Evolutionary conservation across 208 protist species (phyloP).

Genomic region (Trypanosoma melophagium): DNA sequence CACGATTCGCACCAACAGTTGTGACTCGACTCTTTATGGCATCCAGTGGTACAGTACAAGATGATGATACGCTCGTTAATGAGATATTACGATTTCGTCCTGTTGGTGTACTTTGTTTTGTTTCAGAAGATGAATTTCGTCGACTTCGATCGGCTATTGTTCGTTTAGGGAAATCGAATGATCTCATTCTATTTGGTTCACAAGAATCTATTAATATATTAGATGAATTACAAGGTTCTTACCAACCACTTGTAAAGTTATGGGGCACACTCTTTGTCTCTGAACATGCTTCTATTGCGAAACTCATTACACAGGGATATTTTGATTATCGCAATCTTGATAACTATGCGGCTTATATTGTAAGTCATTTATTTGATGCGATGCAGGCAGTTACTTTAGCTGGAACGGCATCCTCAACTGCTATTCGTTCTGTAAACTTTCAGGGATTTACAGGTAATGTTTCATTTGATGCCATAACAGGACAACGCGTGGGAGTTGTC

Average conservation of each 20-base stretch:
- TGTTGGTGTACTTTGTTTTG: slow-evolving; percentile 63
- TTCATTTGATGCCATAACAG: slow-evolving; percentile 67
- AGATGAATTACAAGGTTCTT: slow-evolving; percentile 33
- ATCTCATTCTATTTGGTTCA: slow-evolving; percentile 68
- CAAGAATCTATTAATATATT: slow-evolving; percentile 65
- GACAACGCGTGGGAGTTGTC: slow-evolving; percentile 55
- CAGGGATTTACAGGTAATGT: slow-evolving; percentile 71
- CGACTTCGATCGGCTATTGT: slow-evolving; percentile 47
- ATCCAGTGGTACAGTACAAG: slow-evolving; percentile 29
- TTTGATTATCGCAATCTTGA: slow-evolving; percentile 48
- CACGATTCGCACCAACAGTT: slow-evolving; percentile 54
- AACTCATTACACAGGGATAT: slow-evolving; percentile 45
- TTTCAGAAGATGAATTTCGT: slow-evolving; percentile 49
- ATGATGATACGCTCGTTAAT: slow-evolving; percentile 55
- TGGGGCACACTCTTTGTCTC: slow-evolving; percentile 79
- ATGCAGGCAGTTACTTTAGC: slow-evolving; percentile 56
- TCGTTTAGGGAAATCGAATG: slow-evolving; percentile 33
- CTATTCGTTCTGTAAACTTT: slow-evolving; percentile 56
- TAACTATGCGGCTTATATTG: slow-evolving; percentile 71
- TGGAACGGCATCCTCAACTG: slow-evolving; percentile 33
- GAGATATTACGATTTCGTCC: slow-evolving; percentile 45
- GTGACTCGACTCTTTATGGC: slow-evolving; percentile 70
- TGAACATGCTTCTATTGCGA: slow-evolving; percentile 41
- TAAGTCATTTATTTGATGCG: slow-evolving; percentile 80
- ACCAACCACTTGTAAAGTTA: slow-evolving; percentile 21